Percentiles rank a stretch among this genome's conserved stretches.
Conservation (phyloP, 805 yeast species). For the Nakazawaea pomicola region DNA sequence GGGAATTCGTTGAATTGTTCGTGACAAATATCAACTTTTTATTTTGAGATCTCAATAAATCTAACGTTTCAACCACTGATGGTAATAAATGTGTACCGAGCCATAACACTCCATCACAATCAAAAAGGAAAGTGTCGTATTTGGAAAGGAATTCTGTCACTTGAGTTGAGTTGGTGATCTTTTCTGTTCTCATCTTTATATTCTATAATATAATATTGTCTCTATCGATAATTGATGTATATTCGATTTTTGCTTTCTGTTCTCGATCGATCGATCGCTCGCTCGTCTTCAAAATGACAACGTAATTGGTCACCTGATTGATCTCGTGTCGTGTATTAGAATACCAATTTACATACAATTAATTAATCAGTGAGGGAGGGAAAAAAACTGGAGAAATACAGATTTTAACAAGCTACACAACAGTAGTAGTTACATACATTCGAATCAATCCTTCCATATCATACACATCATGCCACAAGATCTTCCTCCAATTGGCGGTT, state of each 20-base stretch:
- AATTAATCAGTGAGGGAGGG: too few species aligned
- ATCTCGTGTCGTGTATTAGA: too few species aligned
- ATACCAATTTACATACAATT: too few species aligned
- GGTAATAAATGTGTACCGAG: slow-evolving; percentile 80
- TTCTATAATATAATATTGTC: background rate
- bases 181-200: slow-evolving; percentile 34
- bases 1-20: slow-evolving; percentile 89
- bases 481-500: slow-evolving; percentile 83
- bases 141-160: slow-evolving; percentile 51
- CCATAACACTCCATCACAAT: slow-evolving; percentile 98
- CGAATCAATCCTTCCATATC: too few species aligned
- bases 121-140: slow-evolving; percentile 86
- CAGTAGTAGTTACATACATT: too few species aligned
- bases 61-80: slow-evolving; percentile 68
- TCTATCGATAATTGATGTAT: background rate
- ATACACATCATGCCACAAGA: slow-evolving; percentile 64
- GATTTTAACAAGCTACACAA: too few species aligned
- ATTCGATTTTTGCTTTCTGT: background rate
- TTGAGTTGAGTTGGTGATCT: slow-evolving; percentile 41
- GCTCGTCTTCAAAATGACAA: too few species aligned
- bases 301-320: too few species aligned
- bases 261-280: background rate
- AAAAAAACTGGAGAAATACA: background rate
- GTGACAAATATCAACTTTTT: slow-evolving; percentile 87
- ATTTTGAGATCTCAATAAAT: slow-evolving; percentile 43